phyloP scores from a whole-genome alignment of 2,329 filamentous ascomycete genomes.

The Alternaria tenuissima region DNA sequence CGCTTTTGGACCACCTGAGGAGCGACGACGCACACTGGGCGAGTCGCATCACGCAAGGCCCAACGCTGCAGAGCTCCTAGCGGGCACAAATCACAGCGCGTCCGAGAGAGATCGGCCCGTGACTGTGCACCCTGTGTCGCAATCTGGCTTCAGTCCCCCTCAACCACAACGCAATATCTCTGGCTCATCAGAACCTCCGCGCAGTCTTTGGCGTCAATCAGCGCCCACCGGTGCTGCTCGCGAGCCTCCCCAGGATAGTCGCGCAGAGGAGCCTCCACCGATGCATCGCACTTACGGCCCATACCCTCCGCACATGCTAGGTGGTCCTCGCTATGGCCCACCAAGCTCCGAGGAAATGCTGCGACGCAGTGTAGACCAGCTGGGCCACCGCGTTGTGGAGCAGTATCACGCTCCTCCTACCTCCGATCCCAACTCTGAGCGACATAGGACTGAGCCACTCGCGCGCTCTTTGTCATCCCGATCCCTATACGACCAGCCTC shows the following conservation, averaged over 20 bases:
- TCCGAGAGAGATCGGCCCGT: conserved; percentile 46
- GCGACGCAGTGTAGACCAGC: conserved; percentile 44
- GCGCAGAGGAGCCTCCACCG: conserved; percentile 41
- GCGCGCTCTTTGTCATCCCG: conserved; percentile 47
- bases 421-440: conserved; percentile 49
- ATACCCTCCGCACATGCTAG: conserved; percentile 37
- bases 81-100: conserved; percentile 26
- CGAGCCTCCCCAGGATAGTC: conserved; percentile 35
- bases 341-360: conserved; percentile 41
- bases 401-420: conserved; percentile 51
- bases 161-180: conserved; percentile 32
- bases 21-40: conserved; percentile 46
- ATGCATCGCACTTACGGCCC: conserved; percentile 44
- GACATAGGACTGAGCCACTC: conserved; percentile 45
- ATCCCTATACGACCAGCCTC: conserved; percentile 50
- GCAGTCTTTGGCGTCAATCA: conserved; percentile 44
- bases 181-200: conserved; percentile 31
- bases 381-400: conserved; percentile 46
- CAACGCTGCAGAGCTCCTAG: conserved; percentile 44
- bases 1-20: conserved; percentile 41
- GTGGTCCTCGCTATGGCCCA: conserved; percentile 32
- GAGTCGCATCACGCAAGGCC: conserved; percentile 47
- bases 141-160: conserved; percentile 50
- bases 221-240: conserved; percentile 34
- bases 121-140: conserved; percentile 51